Conservation (phyloP, 768 basidiomycete species). For the Baorangia bicolor region DNA sequence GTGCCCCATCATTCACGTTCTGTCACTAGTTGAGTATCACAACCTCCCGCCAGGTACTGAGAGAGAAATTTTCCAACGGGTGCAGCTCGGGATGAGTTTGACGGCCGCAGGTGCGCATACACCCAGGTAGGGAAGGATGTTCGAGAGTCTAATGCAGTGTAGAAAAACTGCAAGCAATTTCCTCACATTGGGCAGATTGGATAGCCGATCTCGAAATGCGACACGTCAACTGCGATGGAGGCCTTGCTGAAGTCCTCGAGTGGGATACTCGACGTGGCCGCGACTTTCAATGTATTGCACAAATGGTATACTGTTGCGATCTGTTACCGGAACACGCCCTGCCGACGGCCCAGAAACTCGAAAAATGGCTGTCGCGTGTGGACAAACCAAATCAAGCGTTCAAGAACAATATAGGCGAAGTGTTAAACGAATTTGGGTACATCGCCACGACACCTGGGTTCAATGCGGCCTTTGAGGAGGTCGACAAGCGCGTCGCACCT, state of each 20-base stretch:
- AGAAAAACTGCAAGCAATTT: conserved; percentile 82
- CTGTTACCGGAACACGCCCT: conserved; percentile 44
- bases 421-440: conserved; percentile 52
- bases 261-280: conserved; percentile 72
- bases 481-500: conserved; percentile 64
- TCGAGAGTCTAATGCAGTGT: conserved; percentile 1
- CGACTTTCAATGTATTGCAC: conserved; percentile 73
- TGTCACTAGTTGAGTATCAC: conserved; percentile 62
- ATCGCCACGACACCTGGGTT: conserved; percentile 44
- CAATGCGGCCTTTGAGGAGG: conserved; percentile 49
- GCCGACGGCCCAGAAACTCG: conserved; percentile 56
- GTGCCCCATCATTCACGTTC: neutral
- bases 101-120: conserved; percentile 59
- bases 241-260: conserved; percentile 53
- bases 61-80: conserved; percentile 80
- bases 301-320: conserved; percentile 67
- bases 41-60: conserved; percentile 54
- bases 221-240: conserved; percentile 58
- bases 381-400: conserved; percentile 46
- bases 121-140: neutral
- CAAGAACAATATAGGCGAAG: conserved; percentile 50
- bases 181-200: conserved; percentile 70
- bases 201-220: conserved; percentile 55
- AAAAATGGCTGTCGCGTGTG: conserved; percentile 40
- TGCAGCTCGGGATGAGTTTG: conserved; percentile 76